A percentile compares a stretch with the other conserved stretches of the same genome.
Conservation (phyloP, 768 basidiomycete species). For the Leccinum variicolor region DNA sequence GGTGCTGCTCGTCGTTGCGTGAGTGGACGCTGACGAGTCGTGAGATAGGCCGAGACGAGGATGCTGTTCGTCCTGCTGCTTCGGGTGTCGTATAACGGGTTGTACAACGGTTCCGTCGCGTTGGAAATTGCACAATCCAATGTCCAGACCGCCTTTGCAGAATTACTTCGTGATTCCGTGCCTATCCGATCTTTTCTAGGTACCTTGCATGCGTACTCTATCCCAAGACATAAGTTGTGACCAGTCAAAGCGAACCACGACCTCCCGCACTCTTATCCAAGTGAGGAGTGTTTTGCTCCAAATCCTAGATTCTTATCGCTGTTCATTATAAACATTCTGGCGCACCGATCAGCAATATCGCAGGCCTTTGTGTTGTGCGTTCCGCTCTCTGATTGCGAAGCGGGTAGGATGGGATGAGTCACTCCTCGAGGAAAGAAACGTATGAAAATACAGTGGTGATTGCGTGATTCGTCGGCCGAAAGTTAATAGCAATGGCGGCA, state of each 20-base stretch:
- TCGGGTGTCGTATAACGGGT: conserved; percentile 35
- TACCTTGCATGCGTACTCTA: neutral
- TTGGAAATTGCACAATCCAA: conserved; percentile 6
- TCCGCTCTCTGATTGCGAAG: too few relatives aligned
- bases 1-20: neutral
- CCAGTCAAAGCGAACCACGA: neutral
- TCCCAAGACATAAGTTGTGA: neutral
- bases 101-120: neutral
- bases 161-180: neutral
- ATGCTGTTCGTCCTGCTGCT: conserved; percentile 67
- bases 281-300: neutral
- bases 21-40: neutral
- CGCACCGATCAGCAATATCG: too few relatives aligned
- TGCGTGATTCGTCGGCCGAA: too few relatives aligned
- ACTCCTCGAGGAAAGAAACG: too few relatives aligned
- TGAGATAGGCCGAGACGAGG: conserved; percentile 67
- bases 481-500: too few relatives aligned
- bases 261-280: neutral
- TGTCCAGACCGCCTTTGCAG: neutral
- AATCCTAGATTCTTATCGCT: too few relatives aligned
- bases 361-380: too few relatives aligned
- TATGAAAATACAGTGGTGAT: too few relatives aligned
- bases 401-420: too few relatives aligned
- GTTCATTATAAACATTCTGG: too few relatives aligned
- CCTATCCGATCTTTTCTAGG: neutral